These are phyloP conservation scores for Tylopilus sp. DNA, from an alignment of 768 basidiomycete genomes.

Conservation along the genomic window DNA sequence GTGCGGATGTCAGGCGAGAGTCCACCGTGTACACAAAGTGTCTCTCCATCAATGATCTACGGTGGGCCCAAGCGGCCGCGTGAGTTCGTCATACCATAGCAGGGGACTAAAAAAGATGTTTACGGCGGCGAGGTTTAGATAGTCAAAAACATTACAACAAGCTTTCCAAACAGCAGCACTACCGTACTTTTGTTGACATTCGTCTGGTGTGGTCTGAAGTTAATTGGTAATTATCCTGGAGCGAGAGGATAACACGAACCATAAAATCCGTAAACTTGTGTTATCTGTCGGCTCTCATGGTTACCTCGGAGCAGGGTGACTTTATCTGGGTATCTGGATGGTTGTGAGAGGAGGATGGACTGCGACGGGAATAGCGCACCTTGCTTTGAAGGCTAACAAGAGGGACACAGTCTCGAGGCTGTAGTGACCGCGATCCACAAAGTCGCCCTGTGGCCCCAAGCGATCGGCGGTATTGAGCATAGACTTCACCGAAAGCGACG, in stretches of 20 bases:
- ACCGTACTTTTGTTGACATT: conserved; percentile 98
- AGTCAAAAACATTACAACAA: conserved; percentile 96
- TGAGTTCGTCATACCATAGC: not conserved
- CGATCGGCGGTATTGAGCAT: conserved; percentile 21
- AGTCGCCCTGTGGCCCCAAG: conserved; percentile 68
- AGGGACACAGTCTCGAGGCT: conserved; percentile 93
- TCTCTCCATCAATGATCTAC: conserved; percentile 91
- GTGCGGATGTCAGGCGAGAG: conserved; percentile 95
- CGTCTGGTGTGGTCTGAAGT: conserved; percentile 49
- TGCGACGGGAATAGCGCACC: conserved; percentile 40
- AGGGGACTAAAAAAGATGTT: conserved; percentile 22
- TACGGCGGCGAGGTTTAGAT: conserved; percentile 91
- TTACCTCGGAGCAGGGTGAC: conserved; percentile 92
- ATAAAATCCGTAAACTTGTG: conserved; percentile 98
- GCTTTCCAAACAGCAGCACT: conserved; percentile 95
- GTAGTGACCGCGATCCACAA: conserved; percentile 96
- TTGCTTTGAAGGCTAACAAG: conserved; percentile 83
- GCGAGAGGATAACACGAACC: conserved; percentile 43
- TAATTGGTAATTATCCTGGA: not conserved
- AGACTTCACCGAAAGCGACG: conserved; percentile 28
- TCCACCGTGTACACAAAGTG: conserved; percentile 93
- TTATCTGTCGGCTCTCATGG: conserved; percentile 96
- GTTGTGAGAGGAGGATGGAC: conserved; percentile 5
- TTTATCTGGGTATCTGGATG: conserved; percentile 80
- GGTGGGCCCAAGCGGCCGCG: not conserved